Evolutionary conservation across 2,329 filamentous ascomycete genomes (phyloP).

Genomic region (Pseudogymnoascus sp.): DNA sequence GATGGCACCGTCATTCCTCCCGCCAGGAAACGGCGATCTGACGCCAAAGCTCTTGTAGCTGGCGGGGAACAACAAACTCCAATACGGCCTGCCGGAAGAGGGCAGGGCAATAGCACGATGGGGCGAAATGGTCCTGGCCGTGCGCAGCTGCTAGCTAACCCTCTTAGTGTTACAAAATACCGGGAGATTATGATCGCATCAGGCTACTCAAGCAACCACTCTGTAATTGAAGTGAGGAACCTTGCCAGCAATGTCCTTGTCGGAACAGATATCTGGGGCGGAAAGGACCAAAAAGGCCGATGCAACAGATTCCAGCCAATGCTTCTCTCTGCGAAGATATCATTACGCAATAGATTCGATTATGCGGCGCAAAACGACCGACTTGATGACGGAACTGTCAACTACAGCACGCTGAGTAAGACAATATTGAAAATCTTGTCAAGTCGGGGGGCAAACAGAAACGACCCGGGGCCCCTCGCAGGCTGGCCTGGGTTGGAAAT

Average conservation of each 20-base stretch:
- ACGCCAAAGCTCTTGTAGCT: neutral
- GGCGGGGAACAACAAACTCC: neutral
- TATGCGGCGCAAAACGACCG: slow-evolving; percentile 50
- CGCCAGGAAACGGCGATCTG: neutral
- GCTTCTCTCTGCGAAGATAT: slow-evolving; percentile 50
- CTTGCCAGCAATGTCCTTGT: slow-evolving; percentile 48
- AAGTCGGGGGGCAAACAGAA: slow-evolving; percentile 7
- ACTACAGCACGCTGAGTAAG: slow-evolving; percentile 67
- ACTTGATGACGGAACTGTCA: slow-evolving; percentile 61
- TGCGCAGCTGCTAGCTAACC: neutral
- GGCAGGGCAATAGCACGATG: neutral
- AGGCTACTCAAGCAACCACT: slow-evolving; percentile 21
- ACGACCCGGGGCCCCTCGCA: neutral
- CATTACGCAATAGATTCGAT: slow-evolving; percentile 46
- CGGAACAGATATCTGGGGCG: slow-evolving; percentile 25
- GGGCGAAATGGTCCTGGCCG: neutral
- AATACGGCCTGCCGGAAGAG: neutral
- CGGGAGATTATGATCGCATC: neutral
- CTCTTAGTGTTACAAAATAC: slow-evolving; percentile 2
- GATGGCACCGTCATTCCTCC: slow-evolving; percentile 3
- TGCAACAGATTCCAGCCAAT: slow-evolving; percentile 50
- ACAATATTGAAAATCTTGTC: slow-evolving; percentile 39
- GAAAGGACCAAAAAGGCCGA: slow-evolving; percentile 62
- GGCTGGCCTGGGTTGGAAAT: slow-evolving; percentile 4
- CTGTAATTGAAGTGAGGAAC: slow-evolving; percentile 52